Evolutionary conservation across 176 grass and related monocot genomes (phyloP).

Genomic region (Carex scoparia): DNA sequence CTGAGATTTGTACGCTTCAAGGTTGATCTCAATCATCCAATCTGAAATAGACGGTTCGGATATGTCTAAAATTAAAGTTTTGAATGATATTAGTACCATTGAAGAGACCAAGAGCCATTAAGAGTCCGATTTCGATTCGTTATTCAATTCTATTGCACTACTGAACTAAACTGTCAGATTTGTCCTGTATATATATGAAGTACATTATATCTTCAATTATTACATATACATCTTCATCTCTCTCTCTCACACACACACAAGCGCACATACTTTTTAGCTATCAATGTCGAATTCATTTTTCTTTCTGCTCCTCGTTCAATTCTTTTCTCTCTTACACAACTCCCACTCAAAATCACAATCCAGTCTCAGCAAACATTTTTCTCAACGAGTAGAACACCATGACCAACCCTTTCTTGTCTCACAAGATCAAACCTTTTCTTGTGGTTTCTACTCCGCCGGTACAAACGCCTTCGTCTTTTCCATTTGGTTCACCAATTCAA

Average conservation of each 20-base stretch:
- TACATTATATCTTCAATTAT: neutral
- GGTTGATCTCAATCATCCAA: too few relatives aligned
- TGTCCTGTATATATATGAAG: neutral
- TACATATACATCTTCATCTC: neutral
- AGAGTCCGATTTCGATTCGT: too few relatives aligned
- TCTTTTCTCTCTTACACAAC: neutral
- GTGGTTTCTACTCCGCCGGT: constrained; percentile 42
- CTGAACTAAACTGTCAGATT: too few relatives aligned
- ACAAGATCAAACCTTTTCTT: constrained; percentile 16
- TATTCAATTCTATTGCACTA: too few relatives aligned
- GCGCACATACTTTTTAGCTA: neutral
- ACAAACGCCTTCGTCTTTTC: constrained; percentile 53
- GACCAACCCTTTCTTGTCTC: constrained; percentile 2
- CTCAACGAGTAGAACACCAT: constrained; percentile 1
- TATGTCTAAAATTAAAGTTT: too few relatives aligned
- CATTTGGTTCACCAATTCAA: constrained; percentile 40
- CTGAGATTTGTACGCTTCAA: too few relatives aligned
- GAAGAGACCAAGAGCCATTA: too few relatives aligned
- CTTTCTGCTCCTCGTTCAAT: neutral
- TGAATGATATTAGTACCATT: too few relatives aligned
- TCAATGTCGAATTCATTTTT: neutral
- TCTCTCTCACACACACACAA: neutral
- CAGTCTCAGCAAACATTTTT: constrained; percentile 11
- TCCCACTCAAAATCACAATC: constrained; percentile 6
- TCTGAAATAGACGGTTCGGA: too few relatives aligned